Base-by-base conservation (phyloP, 2,329 filamentous ascomycete genomes). In the Microsporum ferrugineum region DNA sequence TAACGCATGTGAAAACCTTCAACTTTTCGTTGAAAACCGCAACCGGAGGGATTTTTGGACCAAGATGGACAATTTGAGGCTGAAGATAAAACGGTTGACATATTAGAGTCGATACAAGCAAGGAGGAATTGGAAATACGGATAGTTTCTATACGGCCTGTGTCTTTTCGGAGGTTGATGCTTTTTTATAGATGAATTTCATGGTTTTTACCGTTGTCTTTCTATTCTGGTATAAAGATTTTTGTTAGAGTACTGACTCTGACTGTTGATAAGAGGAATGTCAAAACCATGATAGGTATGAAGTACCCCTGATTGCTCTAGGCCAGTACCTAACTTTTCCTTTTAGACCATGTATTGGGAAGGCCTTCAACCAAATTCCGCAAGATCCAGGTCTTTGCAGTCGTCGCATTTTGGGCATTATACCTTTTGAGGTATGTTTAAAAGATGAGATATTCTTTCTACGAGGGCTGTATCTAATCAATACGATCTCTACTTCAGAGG, bases 381-480 rank as follows among this genome's bases (percentile, higher is more conserved):
- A 90, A 95, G 70, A 86, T 95, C 58, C 92, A 97, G 74, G 91
- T 99, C 67, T 83, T 97, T 66, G 87, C 88, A 27, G 94, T 97
- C 12, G 82, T 97, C 60, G 85, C 88, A 0, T 94, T 97, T 71
- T 99, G 94, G 94, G 88, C 88, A 3, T 76, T 87, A 55, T 96
- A 96, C 72, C 78, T 96, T 33, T 82, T 87, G 69, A 85, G 83
- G 88, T 89, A 78, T 64, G 79, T 7, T 43, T 5, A 34, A 47
- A n/a, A 14, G 29, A 3, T 14, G 33, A 45, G 17, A 10, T n/a
- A 8, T 31, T 61, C 38, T 57, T 59, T 36, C 36, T 33, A 45
- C 5, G 2, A 47, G 12, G 4, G 6, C 43, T 43, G 29, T 39
- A 49, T 33, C 23, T 51, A n/a, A 51, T 5, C 27, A 23, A 6